Base-by-base conservation (phyloP, 1,139 yeast genomes). In the Candida sanyaensis region DNA sequence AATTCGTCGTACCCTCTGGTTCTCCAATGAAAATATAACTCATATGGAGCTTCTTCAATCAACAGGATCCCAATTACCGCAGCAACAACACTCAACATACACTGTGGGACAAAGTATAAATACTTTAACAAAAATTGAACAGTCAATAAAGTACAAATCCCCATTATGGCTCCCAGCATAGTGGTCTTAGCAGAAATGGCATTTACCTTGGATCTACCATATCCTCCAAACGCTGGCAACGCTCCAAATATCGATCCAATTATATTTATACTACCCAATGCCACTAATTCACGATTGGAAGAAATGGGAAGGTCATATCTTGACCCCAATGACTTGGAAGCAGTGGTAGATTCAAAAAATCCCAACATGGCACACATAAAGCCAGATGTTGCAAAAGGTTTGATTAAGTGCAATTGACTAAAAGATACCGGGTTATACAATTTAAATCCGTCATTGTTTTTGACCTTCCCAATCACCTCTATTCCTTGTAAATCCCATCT, bases 211-310 rank as follows among this genome's bases (percentile, higher is more conserved):
- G 96, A 86, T 62, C 99, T 78, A 1, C 97, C 98, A 61, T 93
- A 93, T 0, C 99, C 98, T 2, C 99, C 99, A 74, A 92, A 92
- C 0, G 96, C 84, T 0, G 99, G 98, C 11, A 93, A 71, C 0
- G 93, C 88, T 3, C 96, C 93, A 57, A 89, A 83, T 21, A 81
- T 52, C 1, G 90, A 80, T 1, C 86, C 85, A 4, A 78, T 69
- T 2, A 91, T 54, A 59, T 92, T 93, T 44, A 88, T 82, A 21
- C 80, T 68, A 0, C 99, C 99, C 42, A 93, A 71, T 0, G 97
- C 97, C 6, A 87, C 86, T 46, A 87, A 67, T 58, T 87, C 95
- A 54, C 92, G 73, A 58, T 87, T 86, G 1, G 92, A 82, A 0
- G 92, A 84, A 5, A 86, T 81, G 0, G 89, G 86, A 38, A 82